phyloP scores from a whole-genome alignment of 2,329 filamentous ascomycete genomes.

The Aspergillus sp. region DNA sequence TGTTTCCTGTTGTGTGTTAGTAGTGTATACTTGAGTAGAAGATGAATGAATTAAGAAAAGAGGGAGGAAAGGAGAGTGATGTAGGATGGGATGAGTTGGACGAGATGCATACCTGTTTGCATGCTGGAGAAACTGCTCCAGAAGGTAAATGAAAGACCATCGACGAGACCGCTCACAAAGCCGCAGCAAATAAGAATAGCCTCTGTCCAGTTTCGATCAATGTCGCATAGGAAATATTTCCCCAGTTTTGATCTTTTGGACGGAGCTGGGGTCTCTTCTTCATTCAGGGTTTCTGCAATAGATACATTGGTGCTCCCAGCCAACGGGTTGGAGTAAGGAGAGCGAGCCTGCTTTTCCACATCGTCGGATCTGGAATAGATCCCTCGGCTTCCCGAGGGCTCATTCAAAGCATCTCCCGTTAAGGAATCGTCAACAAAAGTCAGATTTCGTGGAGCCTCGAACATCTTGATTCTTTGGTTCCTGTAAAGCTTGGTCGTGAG shows the following conservation, averaged over 20 bases:
- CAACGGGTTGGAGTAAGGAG: not conserved
- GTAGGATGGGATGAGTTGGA: not conserved
- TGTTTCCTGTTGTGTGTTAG: constrained; percentile 20
- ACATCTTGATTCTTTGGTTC: no score
- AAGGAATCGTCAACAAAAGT: no score
- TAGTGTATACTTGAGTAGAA: not conserved
- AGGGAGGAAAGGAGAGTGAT: not conserved
- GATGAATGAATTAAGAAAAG: no score
- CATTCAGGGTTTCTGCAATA: not conserved
- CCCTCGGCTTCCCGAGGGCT: no score
- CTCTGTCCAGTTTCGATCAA: constrained; percentile 6
- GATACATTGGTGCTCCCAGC: not conserved
- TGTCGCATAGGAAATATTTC: constrained; percentile 3
- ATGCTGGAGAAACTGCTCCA: constrained; percentile 26
- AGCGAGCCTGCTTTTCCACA: no score
- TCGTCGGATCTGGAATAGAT: no score
- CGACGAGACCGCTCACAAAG: constrained; percentile 21
- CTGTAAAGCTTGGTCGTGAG: no score
- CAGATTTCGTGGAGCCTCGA: no score
- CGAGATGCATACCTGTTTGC: constrained; percentile 19
- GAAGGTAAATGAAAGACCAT: constrained; percentile 22
- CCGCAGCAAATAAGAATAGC: constrained; percentile 14
- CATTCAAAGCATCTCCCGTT: no score
- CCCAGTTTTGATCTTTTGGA: not conserved
- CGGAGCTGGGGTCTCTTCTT: not conserved